Base-by-base conservation (phyloP, 352 stramenopile species). In the Phytophthora idaei region DNA sequence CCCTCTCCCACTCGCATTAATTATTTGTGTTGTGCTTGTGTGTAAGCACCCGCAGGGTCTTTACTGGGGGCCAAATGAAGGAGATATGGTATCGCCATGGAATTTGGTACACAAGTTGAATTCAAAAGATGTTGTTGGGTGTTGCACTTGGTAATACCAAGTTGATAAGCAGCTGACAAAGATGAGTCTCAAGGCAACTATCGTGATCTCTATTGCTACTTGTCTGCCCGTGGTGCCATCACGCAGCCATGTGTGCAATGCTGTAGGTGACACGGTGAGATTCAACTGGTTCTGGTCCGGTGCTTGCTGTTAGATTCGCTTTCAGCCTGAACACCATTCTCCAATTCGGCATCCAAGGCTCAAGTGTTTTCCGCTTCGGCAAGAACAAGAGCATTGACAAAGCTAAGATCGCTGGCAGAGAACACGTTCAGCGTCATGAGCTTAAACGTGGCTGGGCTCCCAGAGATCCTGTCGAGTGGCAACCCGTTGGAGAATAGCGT, bases 361-460 rank as follows among this genome's bases (percentile, higher is more conserved):
- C 29, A 64, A 64, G 47, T 32, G 25, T 25, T 10, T 27, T 27
- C 42, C 4, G 17, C n/a, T 5, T 28, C 42, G 15, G 6, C 29
- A 42, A 55, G 8, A 44, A 39, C 48, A 31, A 55, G 7, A 32
- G 12, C 28, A n/a, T 21, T 15, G 47, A 67, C 27, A 7, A 81
- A 82, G 67, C 47, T 78, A 42, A 67, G 62, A 25, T 60, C 44
- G 2, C 64, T 81, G 59, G 64, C 64, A 36, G 76, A 76, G 45
- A 80, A 68, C 44, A 71, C 69, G 25, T 80, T 84, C 67, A 72
- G 70, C 27, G 67, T 84, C 21, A 69, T 83, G 63, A 67, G 73
- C 48, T 73, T 68, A 73, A 83, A 86, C 50, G 75, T 86, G 36
- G 78, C 78, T 4, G 73, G 78, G 0, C 62, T 86, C 0, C 78